Evolutionary conservation across 2,329 filamentous ascomycete species (phyloP).

Genomic region (Fusarium sp.): DNA sequence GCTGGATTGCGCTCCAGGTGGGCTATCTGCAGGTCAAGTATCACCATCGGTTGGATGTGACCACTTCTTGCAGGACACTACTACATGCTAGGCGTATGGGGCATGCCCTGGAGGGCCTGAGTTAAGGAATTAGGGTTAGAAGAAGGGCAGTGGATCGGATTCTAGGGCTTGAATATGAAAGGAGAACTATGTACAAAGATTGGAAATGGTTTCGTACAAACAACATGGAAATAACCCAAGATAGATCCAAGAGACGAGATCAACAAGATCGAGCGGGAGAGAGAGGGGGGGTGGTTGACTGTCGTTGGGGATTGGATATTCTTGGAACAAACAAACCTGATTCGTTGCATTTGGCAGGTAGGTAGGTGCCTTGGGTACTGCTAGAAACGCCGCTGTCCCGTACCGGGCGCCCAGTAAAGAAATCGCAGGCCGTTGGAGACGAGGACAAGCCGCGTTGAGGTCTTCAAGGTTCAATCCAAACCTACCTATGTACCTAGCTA

Average conservation of each 20-base stretch:
- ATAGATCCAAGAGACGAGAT: not conserved
- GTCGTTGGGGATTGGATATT: conserved; percentile 6
- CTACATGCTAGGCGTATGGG: conserved; percentile 13
- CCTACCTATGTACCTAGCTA: too few relatives aligned
- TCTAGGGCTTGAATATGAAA: conserved; percentile 26
- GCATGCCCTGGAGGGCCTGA: conserved; percentile 8
- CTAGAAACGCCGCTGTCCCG: conserved; percentile 27
- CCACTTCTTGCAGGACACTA: conserved; percentile 27
- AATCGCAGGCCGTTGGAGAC: conserved; percentile 32
- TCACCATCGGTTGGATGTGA: conserved; percentile 35
- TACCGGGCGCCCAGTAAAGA: conserved; percentile 32
- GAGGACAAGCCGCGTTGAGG: conserved; percentile 10
- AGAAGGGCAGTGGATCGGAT: conserved; percentile 30
- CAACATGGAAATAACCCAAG: not conserved
- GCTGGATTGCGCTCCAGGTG: conserved; percentile 25
- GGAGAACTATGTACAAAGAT: conserved; percentile 6
- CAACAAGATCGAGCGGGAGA: conserved; percentile 7
- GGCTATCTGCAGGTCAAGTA: conserved; percentile 29
- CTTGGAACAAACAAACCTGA: conserved; percentile 32
- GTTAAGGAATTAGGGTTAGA: conserved; percentile 30
- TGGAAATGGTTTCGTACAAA: conserved; percentile 5
- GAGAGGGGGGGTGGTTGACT: not conserved
- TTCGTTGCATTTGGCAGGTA: not conserved
- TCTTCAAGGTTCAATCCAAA: conserved; percentile 8
- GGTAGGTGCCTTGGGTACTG: conserved; percentile 1